These are phyloP conservation scores for Vaccinium vitisidaea DNA, from an alignment of 148 eudicot species.

Conservation along the genomic window DNA sequence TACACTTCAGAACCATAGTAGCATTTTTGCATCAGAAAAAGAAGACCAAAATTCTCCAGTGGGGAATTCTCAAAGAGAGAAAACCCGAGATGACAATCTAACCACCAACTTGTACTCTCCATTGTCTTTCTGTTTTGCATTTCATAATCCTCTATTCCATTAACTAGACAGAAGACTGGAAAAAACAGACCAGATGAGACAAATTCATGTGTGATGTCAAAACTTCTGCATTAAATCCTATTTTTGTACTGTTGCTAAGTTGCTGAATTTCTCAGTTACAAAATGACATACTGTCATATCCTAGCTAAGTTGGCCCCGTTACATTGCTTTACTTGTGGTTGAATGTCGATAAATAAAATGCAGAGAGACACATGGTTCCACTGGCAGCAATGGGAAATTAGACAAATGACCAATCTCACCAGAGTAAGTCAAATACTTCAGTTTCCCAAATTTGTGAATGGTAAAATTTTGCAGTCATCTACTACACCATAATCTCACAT, in stretches of 20 bases:
- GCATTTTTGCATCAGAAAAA: background rate
- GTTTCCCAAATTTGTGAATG: background rate
- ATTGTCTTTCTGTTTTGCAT: background rate
- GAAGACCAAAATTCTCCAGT: background rate
- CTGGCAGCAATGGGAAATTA: background rate
- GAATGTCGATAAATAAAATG: background rate
- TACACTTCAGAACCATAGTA: background rate
- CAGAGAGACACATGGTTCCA: background rate
- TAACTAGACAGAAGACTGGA: background rate
- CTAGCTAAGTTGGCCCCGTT: background rate
- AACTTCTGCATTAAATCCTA: background rate
- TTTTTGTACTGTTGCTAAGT: background rate
- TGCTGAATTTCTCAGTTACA: background rate
- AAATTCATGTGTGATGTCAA: background rate
- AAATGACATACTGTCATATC: background rate
- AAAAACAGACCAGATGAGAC: background rate
- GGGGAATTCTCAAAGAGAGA: background rate
- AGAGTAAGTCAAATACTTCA: background rate
- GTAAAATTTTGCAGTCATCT: background rate
- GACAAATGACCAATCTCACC: background rate
- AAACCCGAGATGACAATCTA: background rate
- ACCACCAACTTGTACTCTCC: background rate
- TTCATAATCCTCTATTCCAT: too few relatives aligned
- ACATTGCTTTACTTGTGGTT: background rate
- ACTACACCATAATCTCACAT: background rate